Conservation (phyloP, 192 early-diverging fungal genomes). For the Rhizophagus sp. region DNA sequence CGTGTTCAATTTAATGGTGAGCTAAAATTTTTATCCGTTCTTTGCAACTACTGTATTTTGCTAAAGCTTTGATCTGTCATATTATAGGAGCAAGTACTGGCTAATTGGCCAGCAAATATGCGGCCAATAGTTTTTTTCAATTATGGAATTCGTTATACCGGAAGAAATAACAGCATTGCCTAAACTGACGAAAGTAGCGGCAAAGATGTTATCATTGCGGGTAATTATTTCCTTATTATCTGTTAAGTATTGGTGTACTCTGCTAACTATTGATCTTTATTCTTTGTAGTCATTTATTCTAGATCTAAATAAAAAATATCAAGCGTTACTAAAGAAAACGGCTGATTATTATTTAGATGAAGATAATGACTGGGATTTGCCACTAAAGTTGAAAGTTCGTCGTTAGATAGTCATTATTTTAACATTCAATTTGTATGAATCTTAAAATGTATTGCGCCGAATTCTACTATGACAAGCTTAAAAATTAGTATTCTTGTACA, state of each 20-base stretch:
- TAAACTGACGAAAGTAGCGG: slow-evolving; percentile 13
- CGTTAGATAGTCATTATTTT: not conserved
- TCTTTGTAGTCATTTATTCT: slow-evolving; percentile 21
- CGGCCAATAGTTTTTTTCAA: slow-evolving; percentile 21
- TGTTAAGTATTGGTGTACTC: slow-evolving; percentile 5
- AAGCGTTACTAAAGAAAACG: not conserved
- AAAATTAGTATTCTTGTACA: no score
- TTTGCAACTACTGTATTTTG: not conserved
- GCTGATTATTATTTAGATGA: slow-evolving; percentile 21
- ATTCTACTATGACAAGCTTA: no score
- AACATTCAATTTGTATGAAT: no score
- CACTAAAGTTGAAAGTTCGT: slow-evolving; percentile 4
- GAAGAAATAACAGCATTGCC: slow-evolving; percentile 15
- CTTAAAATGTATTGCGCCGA: no score
- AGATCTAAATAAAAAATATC: slow-evolving; percentile 17
- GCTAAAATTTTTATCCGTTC: not conserved
- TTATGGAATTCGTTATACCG: slow-evolving; percentile 14
- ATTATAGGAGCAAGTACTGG: slow-evolving; percentile 15
- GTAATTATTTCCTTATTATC: slow-evolving; percentile 24
- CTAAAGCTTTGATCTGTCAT: not conserved
- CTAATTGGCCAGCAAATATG: not conserved
- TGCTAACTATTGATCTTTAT: slow-evolving; percentile 7
- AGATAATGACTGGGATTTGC: not conserved
- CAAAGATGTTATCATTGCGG: slow-evolving; percentile 17
- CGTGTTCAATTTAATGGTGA: slow-evolving; percentile 8